Percentiles rank a stretch among this genome's conserved stretches.
Conservation (phyloP, 805 yeast genomes). For the Candida andamanensis region DNA sequence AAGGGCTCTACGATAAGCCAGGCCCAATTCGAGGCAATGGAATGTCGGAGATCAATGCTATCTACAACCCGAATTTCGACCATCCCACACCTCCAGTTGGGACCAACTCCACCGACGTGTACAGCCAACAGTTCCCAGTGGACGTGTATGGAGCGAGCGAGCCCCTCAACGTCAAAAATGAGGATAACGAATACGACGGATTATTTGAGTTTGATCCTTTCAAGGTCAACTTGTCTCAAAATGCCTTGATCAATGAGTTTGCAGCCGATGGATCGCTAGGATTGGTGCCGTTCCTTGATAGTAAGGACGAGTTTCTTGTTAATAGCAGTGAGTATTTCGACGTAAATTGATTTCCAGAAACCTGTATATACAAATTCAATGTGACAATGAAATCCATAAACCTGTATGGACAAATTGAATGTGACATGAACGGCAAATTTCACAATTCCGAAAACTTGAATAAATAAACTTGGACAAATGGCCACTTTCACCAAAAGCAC, state of each 20-base stretch:
- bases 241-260: conserved; percentile 43
- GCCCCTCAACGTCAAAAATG: no score
- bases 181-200: conserved; percentile 9
- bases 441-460: no score
- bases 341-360: no score
- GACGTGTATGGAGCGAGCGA: no score
- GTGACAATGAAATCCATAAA: no score
- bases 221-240: conserved; percentile 25
- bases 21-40: background rate
- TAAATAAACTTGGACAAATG: conserved; percentile 14
- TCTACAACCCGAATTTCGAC: no score
- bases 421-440: no score
- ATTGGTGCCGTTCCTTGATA: conserved; percentile 53
- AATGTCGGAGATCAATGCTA: conserved; percentile 1
- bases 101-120: no score
- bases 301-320: conserved; percentile 5
- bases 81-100: no score
- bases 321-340: background rate
- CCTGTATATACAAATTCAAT: no score
- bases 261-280: conserved; percentile 84
- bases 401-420: no score
- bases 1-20: background rate
- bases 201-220: conserved; percentile 37
- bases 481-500: conserved; percentile 28
- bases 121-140: background rate